phyloP scores from a whole-genome alignment of 257 asterid species.

The Jacaranda mimosifolia region DNA sequence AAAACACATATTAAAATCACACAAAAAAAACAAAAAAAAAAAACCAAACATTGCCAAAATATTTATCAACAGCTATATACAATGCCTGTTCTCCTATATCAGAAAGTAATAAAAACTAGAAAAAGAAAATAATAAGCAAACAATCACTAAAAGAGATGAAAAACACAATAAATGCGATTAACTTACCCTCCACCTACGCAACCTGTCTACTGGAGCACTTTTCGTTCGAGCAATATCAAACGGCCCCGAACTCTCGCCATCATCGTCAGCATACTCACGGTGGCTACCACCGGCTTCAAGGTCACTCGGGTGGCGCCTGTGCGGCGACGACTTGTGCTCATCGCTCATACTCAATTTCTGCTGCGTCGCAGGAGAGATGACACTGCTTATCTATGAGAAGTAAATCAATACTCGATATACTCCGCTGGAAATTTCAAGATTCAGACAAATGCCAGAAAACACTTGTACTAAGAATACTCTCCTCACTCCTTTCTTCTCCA shows the following conservation, averaged over 20 bases:
- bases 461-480: background rate
- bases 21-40: no score
- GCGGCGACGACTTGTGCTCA: conserved; percentile 48
- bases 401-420: background rate
- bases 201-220: conserved; percentile 74
- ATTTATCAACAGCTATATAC: background rate
- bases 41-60: no score
- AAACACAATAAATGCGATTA: background rate
- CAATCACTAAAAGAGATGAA: background rate
- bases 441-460: conserved; percentile 18
- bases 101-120: background rate
- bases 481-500: background rate
- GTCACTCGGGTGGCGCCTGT: conserved; percentile 53
- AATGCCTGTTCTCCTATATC: background rate
- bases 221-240: conserved; percentile 83
- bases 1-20: no score
- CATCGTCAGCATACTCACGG: conserved; percentile 49
- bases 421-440: conserved; percentile 13
- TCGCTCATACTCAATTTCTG: conserved; percentile 36
- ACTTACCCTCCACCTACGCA: conserved; percentile 87
- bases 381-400: conserved; percentile 34
- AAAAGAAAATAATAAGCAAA: background rate
- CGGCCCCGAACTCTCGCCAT: conserved; percentile 58
- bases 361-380: conserved; percentile 77
- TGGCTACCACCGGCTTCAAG: conserved; percentile 60